Base-by-base conservation (phyloP, 352 stramenopile species). In the Phytophthora constricta region DNA sequence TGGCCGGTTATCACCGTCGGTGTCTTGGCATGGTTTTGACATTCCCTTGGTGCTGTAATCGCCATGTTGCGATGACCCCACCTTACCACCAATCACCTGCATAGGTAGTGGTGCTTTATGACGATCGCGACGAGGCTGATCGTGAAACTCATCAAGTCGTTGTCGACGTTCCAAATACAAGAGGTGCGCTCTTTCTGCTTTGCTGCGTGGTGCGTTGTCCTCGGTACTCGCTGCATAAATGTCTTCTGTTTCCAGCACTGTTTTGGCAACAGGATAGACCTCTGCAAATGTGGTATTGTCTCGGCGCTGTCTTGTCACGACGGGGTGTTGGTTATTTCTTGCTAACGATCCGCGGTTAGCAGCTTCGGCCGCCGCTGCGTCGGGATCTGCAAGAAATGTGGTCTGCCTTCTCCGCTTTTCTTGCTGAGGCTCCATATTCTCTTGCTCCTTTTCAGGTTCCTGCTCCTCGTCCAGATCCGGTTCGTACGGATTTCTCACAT, bases 251-350 rank as follows among this genome's bases (percentile, higher is more conserved):
- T 64, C 55, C 55, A 71, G 26, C 31, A 74, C 55, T 1, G 65
- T 74, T 45, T 70, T 74, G 28, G 65, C 65, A 5, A 74, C 46
- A 45, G 65, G 65, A 31, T 62, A 74, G 17, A 70, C 54, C 5
- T 68, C 65, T 13, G 64, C 51, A 13, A 65, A 37, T 7, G 19
- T 23, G 9, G 60, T 58, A 17, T 59, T 51, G 52, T 62, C 60
- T 57, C 43, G 39, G 14, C 17, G 28, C 49, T 65, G 60, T 34
- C 50, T 45, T 13, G 27, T 11, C 11, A 43, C 47, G 22, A 26
- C n/a, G 3, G 28, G 37, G 5, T 26, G 26, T 26, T 19, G 2
- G 5, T 5, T 51, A 27, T 56, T 51, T 5, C 43, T 46, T 39
- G 42, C 5, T 11, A 65, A 20, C 2, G 58, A 61, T 19, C 58